Evolutionary conservation across 1,284 basidiomycete genomes (phyloP).

Genomic region (Cutaneotrichosporon dermatis): DNA sequence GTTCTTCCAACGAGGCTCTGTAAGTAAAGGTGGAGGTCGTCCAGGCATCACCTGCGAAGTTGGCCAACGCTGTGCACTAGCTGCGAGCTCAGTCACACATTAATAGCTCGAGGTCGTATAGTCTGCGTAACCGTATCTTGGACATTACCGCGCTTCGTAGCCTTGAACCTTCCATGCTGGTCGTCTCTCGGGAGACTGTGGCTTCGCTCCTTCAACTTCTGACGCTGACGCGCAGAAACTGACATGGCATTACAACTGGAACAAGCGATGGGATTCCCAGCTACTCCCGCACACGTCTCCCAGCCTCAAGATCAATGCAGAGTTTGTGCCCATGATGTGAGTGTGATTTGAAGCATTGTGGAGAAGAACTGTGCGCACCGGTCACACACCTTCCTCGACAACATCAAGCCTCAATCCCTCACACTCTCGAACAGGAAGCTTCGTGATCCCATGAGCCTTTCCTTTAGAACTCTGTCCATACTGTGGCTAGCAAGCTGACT

Average conservation of each 20-base stretch:
- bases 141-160: too few relatives aligned
- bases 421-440: too few relatives aligned
- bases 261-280: constrained; percentile 37
- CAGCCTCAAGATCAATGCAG: constrained; percentile 32
- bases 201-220: neutral
- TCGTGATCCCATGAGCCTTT: too few relatives aligned
- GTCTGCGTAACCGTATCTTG: too few relatives aligned
- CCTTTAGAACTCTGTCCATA: too few relatives aligned
- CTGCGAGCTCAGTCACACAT: too few relatives aligned
- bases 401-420: too few relatives aligned
- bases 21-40: constrained; percentile 13
- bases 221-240: constrained; percentile 16
- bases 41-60: neutral
- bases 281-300: constrained; percentile 31
- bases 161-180: neutral
- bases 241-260: constrained; percentile 48
- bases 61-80: neutral
- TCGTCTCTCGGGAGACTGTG: too few relatives aligned
- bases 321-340: constrained; percentile 47
- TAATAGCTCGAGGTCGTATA: too few relatives aligned
- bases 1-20: constrained; percentile 39
- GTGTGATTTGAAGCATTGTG: neutral
- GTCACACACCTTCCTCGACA: too few relatives aligned
- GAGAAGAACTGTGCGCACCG: neutral
- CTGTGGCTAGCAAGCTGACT: too few relatives aligned